These are phyloP conservation scores for Phytophthora sp. DNA, from an alignment of 352 stramenopile genomes.

Conservation along the genomic window DNA sequence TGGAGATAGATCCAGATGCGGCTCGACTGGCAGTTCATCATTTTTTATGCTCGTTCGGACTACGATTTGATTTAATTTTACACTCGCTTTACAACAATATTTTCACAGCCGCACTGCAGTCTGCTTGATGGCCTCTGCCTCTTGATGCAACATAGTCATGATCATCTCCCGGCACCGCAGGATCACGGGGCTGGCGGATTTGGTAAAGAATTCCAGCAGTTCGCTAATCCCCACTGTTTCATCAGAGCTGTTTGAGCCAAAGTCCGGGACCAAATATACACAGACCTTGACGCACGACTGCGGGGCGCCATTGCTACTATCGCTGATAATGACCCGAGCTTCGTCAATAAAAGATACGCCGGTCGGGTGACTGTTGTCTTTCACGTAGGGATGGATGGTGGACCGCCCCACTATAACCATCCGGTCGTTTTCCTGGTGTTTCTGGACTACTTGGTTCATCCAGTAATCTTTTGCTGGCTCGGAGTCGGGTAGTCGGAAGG, in stretches of 20 bases:
- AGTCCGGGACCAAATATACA: slow-evolving; percentile 39
- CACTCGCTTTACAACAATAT: slow-evolving; percentile 1
- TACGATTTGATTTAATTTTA: slow-evolving; percentile 17
- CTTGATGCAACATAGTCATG: slow-evolving; percentile 25
- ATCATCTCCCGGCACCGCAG: slow-evolving; percentile 34
- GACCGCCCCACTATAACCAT: slow-evolving; percentile 33
- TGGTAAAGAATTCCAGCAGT: slow-evolving; percentile 35
- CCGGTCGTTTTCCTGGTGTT: slow-evolving; percentile 22
- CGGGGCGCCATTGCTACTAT: slow-evolving; percentile 19
- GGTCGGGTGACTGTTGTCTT: slow-evolving; percentile 30
- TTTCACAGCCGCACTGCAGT: slow-evolving; percentile 28
- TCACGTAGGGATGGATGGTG: slow-evolving; percentile 37
- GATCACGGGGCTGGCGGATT: slow-evolving; percentile 24
- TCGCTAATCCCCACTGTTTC: slow-evolving; percentile 31
- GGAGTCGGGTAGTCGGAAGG: slow-evolving; percentile 19
- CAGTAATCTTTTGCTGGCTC: slow-evolving; percentile 29
- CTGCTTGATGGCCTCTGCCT: slow-evolving; percentile 22
- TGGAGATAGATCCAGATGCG: too few relatives aligned
- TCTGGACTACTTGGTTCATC: slow-evolving; percentile 32
- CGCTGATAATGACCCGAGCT: slow-evolving; percentile 23
- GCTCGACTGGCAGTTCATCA: too few relatives aligned
- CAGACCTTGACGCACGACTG: slow-evolving; percentile 27
- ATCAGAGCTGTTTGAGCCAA: slow-evolving; percentile 22
- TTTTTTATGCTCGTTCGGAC: too few relatives aligned
- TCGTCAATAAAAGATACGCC: slow-evolving; percentile 35